These are phyloP conservation scores for Ophiostoma montium DNA, from an alignment of 2,329 filamentous ascomycete genomes.

Conservation along the genomic window DNA sequence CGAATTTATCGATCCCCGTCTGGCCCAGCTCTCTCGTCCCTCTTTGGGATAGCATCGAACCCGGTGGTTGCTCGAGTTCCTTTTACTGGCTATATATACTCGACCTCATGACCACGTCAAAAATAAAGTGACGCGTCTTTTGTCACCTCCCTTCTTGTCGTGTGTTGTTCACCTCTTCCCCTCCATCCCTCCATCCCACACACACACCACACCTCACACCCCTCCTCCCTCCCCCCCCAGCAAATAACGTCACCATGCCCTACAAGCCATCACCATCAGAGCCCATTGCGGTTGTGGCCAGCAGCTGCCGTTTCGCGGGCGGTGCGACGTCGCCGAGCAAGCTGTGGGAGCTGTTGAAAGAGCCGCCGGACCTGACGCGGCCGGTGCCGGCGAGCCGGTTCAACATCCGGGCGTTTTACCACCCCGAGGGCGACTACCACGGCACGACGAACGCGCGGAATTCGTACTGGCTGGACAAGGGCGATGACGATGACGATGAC, in stretches of 20 bases:
- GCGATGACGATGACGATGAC: too few relatives aligned
- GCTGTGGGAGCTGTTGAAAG: conserved; percentile 19
- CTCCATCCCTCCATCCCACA: too few relatives aligned
- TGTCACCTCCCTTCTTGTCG: too few relatives aligned
- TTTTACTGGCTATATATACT: too few relatives aligned
- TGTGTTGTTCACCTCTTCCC: too few relatives aligned
- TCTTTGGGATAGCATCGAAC: too few relatives aligned
- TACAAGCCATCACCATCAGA: conserved; percentile 12
- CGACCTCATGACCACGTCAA: too few relatives aligned
- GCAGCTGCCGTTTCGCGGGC: conserved; percentile 22
- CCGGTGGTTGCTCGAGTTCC: too few relatives aligned
- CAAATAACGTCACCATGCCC: conserved; percentile 1
- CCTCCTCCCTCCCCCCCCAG: not conserved
- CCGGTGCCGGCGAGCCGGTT: conserved; percentile 18
- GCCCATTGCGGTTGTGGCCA: conserved; percentile 18
- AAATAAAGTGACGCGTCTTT: too few relatives aligned
- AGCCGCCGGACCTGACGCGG: conserved; percentile 17
- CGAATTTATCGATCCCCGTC: too few relatives aligned
- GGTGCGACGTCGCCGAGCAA: conserved; percentile 18
- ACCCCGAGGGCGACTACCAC: conserved; percentile 21
- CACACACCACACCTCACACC: too few relatives aligned
- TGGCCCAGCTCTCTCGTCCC: too few relatives aligned
- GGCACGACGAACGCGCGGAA: conserved; percentile 20
- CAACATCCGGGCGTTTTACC: conserved; percentile 19
- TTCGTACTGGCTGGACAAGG: conserved; percentile 18